phyloP scores from a whole-genome alignment of 805 yeast genomes.

The Novakomyces olei region DNA sequence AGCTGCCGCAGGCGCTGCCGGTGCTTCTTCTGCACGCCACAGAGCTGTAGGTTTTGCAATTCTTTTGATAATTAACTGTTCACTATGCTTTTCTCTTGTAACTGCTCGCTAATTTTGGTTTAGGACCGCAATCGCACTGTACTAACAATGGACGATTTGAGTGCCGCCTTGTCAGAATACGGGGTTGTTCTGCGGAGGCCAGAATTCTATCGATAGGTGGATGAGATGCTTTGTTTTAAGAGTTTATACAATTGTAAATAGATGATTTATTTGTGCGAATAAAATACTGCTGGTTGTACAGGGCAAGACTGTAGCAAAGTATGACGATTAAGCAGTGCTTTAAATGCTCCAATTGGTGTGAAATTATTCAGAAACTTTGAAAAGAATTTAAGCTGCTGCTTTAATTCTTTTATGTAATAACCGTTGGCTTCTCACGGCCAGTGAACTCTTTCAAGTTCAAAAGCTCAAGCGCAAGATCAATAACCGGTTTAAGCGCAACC shows the following conservation, averaged over 20 bases:
- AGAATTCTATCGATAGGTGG: conserved; percentile 74
- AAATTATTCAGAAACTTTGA: not conserved
- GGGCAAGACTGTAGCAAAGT: too few relatives aligned
- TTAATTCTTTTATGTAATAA: conserved; percentile 33
- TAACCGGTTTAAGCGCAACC: conserved; percentile 41
- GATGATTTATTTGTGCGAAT: too few relatives aligned
- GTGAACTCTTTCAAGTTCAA: conserved; percentile 49
- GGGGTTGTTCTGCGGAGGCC: conserved; percentile 80
- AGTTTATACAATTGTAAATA: too few relatives aligned
- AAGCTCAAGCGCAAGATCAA: conserved; percentile 39
- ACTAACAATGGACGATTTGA: conserved; percentile 76
- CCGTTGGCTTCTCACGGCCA: conserved; percentile 76
- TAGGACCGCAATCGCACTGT: conserved; percentile 63
- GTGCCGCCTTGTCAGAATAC: conserved; percentile 81
- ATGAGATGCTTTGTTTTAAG: too few relatives aligned
- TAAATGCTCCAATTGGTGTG: too few relatives aligned
- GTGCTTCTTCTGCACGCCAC: conserved; percentile 6
- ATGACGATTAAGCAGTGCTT: too few relatives aligned
- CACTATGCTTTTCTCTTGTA: too few relatives aligned
- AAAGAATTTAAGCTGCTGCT: not conserved
- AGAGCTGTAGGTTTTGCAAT: conserved; percentile 59
- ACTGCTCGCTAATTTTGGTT: too few relatives aligned
- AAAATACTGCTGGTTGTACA: too few relatives aligned
- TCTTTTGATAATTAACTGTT: too few relatives aligned
- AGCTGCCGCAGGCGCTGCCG: conserved; percentile 28